Percentiles rank a stretch among this genome's conserved stretches.
Evolutionary conservation across 2,329 filamentous ascomycete species (phyloP).

Genomic region (Ophiostoma tasmaniense): DNA sequence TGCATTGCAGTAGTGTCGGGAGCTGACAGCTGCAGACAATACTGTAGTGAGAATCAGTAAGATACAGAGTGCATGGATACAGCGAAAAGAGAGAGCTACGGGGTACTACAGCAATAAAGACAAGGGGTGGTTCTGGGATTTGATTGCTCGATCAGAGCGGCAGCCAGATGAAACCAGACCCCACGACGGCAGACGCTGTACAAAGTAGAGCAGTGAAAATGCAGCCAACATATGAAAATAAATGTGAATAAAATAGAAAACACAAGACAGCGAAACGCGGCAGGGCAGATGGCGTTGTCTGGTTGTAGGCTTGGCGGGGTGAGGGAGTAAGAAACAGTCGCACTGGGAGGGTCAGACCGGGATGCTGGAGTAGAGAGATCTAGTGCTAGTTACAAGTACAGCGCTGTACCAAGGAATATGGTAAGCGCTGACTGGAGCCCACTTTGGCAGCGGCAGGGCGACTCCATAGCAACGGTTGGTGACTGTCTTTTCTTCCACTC

Average conservation of each 20-base stretch:
- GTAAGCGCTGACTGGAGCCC: conserved; percentile 14
- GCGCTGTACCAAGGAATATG: not conserved
- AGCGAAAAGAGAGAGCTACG: not conserved
- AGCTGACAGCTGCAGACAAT: not conserved
- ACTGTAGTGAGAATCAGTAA: not conserved
- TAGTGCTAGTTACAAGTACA: not conserved
- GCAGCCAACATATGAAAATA: not conserved
- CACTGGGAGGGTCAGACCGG: not conserved
- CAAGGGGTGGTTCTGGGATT: not conserved
- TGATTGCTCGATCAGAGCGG: not conserved
- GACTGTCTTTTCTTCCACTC: not conserved
- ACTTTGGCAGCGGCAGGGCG: conserved; percentile 13
- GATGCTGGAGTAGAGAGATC: not conserved
- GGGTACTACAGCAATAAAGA: not conserved
- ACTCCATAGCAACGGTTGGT: conserved; percentile 16
- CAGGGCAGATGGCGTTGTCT: not conserved
- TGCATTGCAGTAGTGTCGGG: conserved; percentile 9
- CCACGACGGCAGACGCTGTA: not conserved
- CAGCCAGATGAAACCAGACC: not conserved
- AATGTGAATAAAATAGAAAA: not conserved
- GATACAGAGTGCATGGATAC: not conserved
- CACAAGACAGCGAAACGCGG: not conserved
- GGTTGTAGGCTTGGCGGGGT: not conserved
- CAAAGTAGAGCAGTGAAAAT: not conserved
- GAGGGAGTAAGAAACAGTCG: conserved; percentile 3